A percentile compares a stretch with the other conserved stretches of the same genome.
Evolutionary conservation across 495 filamentous ascomycete species (phyloP).

Genomic region (Hyphodiscus hymeniophilus): DNA sequence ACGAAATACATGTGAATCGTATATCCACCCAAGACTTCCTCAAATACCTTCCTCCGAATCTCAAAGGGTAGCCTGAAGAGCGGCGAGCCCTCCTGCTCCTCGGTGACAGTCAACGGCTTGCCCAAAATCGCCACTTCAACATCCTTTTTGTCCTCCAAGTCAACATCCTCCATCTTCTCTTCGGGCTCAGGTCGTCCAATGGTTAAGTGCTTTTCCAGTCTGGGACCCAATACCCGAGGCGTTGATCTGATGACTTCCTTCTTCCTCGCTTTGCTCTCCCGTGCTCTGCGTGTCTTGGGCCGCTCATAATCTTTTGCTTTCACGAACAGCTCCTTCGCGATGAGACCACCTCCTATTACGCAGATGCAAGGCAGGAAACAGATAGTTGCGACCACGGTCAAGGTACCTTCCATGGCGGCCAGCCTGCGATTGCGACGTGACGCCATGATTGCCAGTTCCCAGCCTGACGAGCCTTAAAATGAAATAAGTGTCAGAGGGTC

Average conservation of each 20-base stretch:
- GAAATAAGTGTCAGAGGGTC: too few species aligned
- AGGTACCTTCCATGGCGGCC: too few species aligned
- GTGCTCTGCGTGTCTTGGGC: not conserved
- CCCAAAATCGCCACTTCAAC: not conserved
- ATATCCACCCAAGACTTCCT: not conserved
- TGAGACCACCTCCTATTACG: not conserved
- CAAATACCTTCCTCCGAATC: not conserved
- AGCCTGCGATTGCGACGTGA: too few species aligned
- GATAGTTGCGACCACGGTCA: not conserved
- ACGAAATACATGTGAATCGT: not conserved
- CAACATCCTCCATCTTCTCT: not conserved
- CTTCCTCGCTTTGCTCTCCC: not conserved
- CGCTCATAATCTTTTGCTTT: not conserved
- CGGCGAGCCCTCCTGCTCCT: not conserved
- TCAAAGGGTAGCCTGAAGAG: not conserved
- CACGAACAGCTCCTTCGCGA: not conserved
- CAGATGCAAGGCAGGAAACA: conserved; percentile 1
- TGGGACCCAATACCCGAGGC: not conserved
- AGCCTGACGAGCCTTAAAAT: too few species aligned
- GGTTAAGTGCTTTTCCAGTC: not conserved
- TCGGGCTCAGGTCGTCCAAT: not conserved
- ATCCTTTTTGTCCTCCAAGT: not conserved
- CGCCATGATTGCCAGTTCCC: too few species aligned
- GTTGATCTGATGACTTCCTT: not conserved
- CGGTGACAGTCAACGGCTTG: not conserved